Base-by-base conservation (phyloP, 78 protist species). In the Dictyostelium firmibasis region DNA sequence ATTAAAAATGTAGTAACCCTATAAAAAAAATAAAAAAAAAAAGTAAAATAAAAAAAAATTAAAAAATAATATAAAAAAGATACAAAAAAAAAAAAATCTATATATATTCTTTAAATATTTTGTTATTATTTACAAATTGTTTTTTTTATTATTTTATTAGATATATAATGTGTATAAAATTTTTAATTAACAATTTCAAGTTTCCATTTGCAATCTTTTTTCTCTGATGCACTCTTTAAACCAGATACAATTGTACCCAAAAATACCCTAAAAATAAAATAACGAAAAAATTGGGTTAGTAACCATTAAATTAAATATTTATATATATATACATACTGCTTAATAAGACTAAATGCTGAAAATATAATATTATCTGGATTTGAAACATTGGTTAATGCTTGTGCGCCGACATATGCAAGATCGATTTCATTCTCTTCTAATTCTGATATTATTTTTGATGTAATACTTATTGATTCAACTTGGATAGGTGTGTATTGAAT, bases 381-480 rank as follows among this genome's bases (percentile, higher is more conserved):
- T 6, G 86, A 47, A 43, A 29, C 82, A 36, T 25, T 27, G 29
- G 70, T 13, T 9, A 89, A 38, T 44, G 87, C 85, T 69, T 43
- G 41, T 44, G 81, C 78, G n/a, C 94, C 94, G 35, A 89, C 31
- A 70, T 81, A 89, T 9, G 69, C 85, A 9, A 81, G 33, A 81
- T 89, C 94, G 11, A 89, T 89, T 81, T 89, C 94, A 81, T 89
- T 89, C 20, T 89, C 94, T 47, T 89, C 87, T 8, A 89, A 36
- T 69, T 78, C 82, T 67, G 31, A 11, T 43, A 62, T 18, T 8
- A 89, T 89, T 33, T 62, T 47, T 27, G 43, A 25, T 44, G 38
- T 41, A 25, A 89, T 81, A 79, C 82, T 35, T 3, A 67, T 41
- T 81, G 87, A 47, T 43, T 89, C 94, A 25, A 81, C 86, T 13